Conservation (phyloP, 306 rosid species). For the Fragaria ananassa region DNA sequence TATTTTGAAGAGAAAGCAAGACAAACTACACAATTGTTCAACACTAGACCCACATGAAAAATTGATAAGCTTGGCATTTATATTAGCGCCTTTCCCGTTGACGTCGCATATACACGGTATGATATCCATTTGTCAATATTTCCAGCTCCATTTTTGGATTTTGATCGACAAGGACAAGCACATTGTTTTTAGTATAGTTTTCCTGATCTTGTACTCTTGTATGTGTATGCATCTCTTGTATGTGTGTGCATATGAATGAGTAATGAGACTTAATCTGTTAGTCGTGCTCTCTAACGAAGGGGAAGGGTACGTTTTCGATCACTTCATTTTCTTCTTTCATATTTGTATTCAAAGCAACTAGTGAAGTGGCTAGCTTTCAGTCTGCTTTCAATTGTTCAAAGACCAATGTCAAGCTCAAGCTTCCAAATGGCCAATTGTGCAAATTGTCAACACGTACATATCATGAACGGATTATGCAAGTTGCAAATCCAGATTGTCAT, state of each 20-base stretch:
- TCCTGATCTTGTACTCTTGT: not conserved
- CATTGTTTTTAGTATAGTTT: not conserved
- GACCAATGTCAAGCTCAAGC: not conserved
- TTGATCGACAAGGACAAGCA: not conserved
- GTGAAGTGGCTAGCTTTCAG: not conserved
- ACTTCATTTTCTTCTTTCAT: not conserved
- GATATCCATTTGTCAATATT: not conserved
- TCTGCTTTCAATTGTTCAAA: not conserved
- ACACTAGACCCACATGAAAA: not conserved
- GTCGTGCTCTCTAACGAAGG: not conserved
- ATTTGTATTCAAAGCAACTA: not conserved
- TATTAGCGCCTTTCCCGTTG: not conserved
- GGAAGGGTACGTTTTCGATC: too few relatives aligned
- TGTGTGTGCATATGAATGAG: not conserved
- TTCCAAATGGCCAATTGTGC: not conserved
- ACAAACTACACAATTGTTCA: not conserved
- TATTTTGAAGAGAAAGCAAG: not conserved
- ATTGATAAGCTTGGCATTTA: not conserved
- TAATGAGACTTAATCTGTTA: not conserved
- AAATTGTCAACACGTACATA: not conserved
- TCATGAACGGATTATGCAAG: not conserved
- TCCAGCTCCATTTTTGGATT: not conserved
- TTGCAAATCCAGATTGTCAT: too few relatives aligned
- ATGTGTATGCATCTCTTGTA: not conserved
- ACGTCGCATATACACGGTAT: not conserved